These are phyloP conservation scores for Misopates orontium DNA, from an alignment of 257 asterid genomes.

Conservation along the genomic window DNA sequence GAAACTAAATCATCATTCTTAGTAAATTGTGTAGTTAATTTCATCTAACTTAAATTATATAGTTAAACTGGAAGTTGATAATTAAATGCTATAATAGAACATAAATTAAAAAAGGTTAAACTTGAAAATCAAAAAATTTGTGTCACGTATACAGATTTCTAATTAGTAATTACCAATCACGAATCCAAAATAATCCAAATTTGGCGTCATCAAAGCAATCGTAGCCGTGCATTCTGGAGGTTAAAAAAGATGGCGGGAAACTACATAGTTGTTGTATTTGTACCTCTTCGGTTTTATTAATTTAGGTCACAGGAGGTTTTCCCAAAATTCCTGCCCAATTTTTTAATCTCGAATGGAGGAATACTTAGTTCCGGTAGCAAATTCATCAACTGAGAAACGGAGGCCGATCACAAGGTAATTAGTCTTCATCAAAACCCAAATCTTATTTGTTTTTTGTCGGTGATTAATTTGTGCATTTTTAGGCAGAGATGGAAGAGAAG, in stretches of 20 bases:
- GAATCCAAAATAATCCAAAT: no score
- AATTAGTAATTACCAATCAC: no score
- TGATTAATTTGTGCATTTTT: background rate
- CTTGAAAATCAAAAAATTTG: no score
- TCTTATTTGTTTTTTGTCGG: background rate
- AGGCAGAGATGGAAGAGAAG: conserved; percentile 76
- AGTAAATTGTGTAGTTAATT: no score
- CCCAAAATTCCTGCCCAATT: background rate
- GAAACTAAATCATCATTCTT: no score
- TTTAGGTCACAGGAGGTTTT: background rate
- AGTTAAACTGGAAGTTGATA: no score
- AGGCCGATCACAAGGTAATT: conserved; percentile 43
- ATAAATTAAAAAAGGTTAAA: no score
- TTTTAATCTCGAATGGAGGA: conserved; percentile 49
- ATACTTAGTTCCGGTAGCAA: conserved; percentile 47
- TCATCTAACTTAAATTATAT: no score
- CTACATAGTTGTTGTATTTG: background rate
- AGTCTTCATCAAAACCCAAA: conserved; percentile 15
- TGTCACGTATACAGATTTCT: no score
- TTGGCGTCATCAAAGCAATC: no score
- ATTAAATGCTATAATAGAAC: no score
- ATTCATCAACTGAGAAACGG: conserved; percentile 36
- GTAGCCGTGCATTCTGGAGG: no score
- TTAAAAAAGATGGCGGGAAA: conserved; percentile 40
- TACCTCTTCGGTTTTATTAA: background rate